phyloP scores from a whole-genome alignment of 2,329 filamentous ascomycete species.

The Fusarium sp. region DNA sequence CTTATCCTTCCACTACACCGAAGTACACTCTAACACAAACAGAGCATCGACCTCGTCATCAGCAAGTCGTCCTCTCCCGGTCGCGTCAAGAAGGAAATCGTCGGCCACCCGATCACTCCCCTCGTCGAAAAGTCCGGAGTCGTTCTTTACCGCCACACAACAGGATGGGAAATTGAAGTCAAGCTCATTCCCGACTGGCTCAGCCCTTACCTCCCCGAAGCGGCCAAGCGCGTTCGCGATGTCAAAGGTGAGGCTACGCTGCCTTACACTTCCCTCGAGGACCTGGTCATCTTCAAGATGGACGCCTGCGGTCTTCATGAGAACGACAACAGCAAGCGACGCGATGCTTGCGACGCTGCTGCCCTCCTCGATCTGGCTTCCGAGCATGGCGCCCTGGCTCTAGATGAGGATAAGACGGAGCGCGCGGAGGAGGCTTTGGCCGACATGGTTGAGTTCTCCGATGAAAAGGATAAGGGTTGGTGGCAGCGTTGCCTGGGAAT shows the following conservation, averaged over 20 bases:
- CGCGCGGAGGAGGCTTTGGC: conserved; percentile 44
- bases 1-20: rapidly evolving
- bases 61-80: conserved; percentile 50
- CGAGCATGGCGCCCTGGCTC: conserved; percentile 42
- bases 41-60: conserved; percentile 50
- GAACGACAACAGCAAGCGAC: conserved; percentile 43
- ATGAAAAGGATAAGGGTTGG: conserved; percentile 48
- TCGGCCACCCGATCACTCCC: conserved; percentile 48
- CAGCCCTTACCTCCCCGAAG: conserved; percentile 46
- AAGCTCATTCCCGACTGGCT: conserved; percentile 50
- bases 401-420: conserved; percentile 47
- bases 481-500: conserved; percentile 48
- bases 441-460: conserved; percentile 45
- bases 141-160: conserved; percentile 44
- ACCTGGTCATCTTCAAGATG: conserved; percentile 48
- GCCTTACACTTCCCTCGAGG: conserved; percentile 47
- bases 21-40: not conserved
- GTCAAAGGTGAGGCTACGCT: conserved; percentile 33
- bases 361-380: conserved; percentile 47
- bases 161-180: conserved; percentile 48
- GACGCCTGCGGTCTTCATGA: conserved; percentile 49
- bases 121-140: conserved; percentile 46
- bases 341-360: conserved; percentile 45
- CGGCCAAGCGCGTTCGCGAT: conserved; percentile 43
- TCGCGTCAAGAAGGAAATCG: conserved; percentile 47